Percentiles rank a stretch among this genome's conserved stretches.
phyloP scores from a whole-genome alignment of 2,329 filamentous ascomycete species.

The Fusarium nanum region DNA sequence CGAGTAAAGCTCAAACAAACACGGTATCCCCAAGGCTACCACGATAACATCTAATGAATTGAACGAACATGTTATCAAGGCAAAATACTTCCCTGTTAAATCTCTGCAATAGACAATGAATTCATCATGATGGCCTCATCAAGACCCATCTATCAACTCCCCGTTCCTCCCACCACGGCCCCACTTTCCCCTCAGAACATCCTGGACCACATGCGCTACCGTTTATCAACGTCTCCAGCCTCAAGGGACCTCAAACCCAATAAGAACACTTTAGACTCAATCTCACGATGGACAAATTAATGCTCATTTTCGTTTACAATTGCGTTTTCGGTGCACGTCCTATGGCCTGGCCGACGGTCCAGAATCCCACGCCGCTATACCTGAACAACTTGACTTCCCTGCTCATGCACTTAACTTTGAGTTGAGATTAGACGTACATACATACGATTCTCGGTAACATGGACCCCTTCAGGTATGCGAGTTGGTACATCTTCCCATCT shows the following conservation, averaged over 20 bases:
- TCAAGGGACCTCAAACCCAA: neutral
- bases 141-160: slow-evolving; percentile 28
- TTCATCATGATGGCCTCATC: slow-evolving; percentile 30
- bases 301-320: slow-evolving; percentile 3
- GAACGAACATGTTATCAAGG: too few species aligned
- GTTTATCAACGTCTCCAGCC: slow-evolving; percentile 13
- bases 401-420: neutral
- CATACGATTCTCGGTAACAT: neutral
- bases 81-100: neutral
- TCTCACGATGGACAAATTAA: neutral
- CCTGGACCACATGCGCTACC: slow-evolving; percentile 4
- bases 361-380: neutral
- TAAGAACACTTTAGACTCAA: neutral
- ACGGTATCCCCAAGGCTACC: too few species aligned
- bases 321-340: slow-evolving; percentile 2
- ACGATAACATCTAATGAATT: accelerated
- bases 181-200: slow-evolving; percentile 20
- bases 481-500: neutral
- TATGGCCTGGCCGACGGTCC: slow-evolving; percentile 2
- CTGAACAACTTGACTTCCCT: neutral
- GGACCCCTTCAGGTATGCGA: neutral
- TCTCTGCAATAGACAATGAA: neutral
- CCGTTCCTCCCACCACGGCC: slow-evolving; percentile 18
- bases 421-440: neutral
- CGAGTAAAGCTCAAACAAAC: neutral